Evolutionary conservation across 352 stramenopile genomes (phyloP), one percentile per base, ranked within the genome.

Genomic region (Elongisporangium undulatum): DNA sequence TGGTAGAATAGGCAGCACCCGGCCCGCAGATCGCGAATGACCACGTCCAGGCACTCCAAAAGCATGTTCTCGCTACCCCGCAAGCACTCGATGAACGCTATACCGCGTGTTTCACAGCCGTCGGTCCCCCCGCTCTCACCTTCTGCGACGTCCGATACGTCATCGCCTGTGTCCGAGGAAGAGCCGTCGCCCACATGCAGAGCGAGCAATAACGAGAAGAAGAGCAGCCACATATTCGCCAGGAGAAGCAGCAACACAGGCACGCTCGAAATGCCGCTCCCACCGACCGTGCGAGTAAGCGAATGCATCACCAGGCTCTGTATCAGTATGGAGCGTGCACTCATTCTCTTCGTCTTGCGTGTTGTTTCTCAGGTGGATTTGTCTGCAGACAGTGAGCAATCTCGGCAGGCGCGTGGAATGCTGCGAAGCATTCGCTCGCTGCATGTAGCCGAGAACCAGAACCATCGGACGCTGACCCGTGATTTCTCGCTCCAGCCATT

Each of bases 401-500:
- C 55, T 19, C 23, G n/a, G 3, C 22, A 68, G 21, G 45, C 15
- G 5, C 55, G 59, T 16, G 61, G 67, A 7, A 71, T 64, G 34
- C 68, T 70, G 26, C 70, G 59, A 22, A 67, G 74, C 39, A 56
- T 74, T 23, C 66, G 70, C 2, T 70, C 65, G 0, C 58, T 69
- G 0, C 71, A 72, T 7, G 34, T 52, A n/a, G 69, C 73, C 51
- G 57, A 39, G 34, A 34, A 65, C 10, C 62, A 63, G 21, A 53
- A 58, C 19, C 61, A 75, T n/a, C 76, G 73, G 2, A 77, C 74
- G n/a, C 66, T 86, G 7, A 71, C 70, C 15, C 67, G 77, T 49
- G 80, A 88, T 45, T 90, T 90, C 62, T 66, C 81, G n/a, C 60
- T 90, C 17, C 71, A 66, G 9, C 72, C 74, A 13, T 53, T 71